Evolutionary conservation across 1,139 yeast genomes (phyloP).

Genomic region (Scheffersomyces insectosa): DNA sequence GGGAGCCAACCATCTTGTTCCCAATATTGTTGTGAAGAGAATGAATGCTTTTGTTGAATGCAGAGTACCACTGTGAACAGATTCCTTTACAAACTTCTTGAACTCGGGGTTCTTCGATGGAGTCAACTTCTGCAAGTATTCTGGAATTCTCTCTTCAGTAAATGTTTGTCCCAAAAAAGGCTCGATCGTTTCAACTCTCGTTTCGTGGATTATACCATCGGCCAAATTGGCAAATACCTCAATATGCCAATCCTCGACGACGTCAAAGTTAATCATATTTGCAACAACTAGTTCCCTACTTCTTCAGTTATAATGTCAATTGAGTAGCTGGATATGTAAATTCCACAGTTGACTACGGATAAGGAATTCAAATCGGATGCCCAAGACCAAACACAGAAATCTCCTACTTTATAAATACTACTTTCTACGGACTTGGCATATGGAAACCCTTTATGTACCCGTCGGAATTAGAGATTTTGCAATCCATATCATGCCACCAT

Average conservation of each 20-base stretch:
- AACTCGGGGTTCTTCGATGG: conserved; percentile 36
- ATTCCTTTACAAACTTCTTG: conserved; percentile 17
- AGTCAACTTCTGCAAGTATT: conserved; percentile 28
- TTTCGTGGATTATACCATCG: conserved; percentile 40
- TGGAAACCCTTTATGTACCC: no score
- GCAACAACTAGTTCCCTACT: conserved; percentile 23
- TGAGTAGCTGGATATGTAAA: conserved; percentile 2
- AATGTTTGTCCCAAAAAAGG: conserved; percentile 28
- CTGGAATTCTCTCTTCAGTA: conserved; percentile 31
- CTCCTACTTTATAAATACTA: no score
- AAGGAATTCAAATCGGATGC: no score
- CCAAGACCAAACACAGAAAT: no score
- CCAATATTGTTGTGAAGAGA: conserved; percentile 27
- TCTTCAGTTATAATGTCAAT: neutral
- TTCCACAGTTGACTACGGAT: neutral
- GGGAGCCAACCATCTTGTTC: conserved; percentile 37
- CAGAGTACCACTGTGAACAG: conserved; percentile 11
- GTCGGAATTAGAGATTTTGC: no score
- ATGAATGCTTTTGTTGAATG: conserved; percentile 23
- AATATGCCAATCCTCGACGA: conserved; percentile 25
- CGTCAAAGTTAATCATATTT: conserved; percentile 18
- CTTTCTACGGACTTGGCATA: no score
- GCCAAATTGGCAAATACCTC: conserved; percentile 28
- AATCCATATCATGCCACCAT: no score
- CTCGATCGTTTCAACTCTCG: conserved; percentile 28